Evolutionary conservation across 352 stramenopile species (phyloP).

Genomic region (Globisporangium radiosum): DNA sequence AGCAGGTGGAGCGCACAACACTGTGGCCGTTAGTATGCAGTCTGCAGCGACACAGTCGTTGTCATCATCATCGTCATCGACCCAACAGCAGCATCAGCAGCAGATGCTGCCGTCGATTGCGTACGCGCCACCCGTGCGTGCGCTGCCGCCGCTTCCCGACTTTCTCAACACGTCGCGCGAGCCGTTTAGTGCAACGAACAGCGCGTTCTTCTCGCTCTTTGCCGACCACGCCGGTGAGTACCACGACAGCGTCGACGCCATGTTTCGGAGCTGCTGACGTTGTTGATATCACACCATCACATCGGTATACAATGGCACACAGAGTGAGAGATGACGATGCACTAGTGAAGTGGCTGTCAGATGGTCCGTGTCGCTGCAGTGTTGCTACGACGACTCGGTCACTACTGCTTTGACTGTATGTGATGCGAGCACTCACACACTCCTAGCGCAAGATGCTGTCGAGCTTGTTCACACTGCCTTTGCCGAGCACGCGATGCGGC

Average conservation of each 20-base stretch:
- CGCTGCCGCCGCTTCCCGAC: slow-evolving; percentile 50
- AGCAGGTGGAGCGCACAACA: slow-evolving; percentile 17
- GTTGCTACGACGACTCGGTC: no score
- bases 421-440: background rate
- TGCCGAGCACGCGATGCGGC: slow-evolving; percentile 59
- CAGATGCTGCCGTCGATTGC: slow-evolving; percentile 45
- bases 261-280: slow-evolving; percentile 35
- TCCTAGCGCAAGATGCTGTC: slow-evolving; percentile 68
- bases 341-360: no score
- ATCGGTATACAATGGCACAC: background rate
- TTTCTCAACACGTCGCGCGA: slow-evolving; percentile 52
- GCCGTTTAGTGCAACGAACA: slow-evolving; percentile 37
- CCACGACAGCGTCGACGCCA: slow-evolving; percentile 26
- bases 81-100: slow-evolving; percentile 1
- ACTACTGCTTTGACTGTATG: no score
- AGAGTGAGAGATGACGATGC: background rate
- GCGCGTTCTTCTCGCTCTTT: slow-evolving; percentile 42
- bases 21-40: slow-evolving; percentile 5
- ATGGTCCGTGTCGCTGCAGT: no score
- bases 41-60: slow-evolving; percentile 14
- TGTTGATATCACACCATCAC: background rate
- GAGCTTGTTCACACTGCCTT: slow-evolving; percentile 79
- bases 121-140: slow-evolving; percentile 30
- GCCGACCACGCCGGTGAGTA: slow-evolving; percentile 38
- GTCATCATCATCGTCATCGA: slow-evolving; percentile 3